These are phyloP conservation scores for Solanum phureja DNA, from an alignment of 257 asterid species.

Conservation along the genomic window DNA sequence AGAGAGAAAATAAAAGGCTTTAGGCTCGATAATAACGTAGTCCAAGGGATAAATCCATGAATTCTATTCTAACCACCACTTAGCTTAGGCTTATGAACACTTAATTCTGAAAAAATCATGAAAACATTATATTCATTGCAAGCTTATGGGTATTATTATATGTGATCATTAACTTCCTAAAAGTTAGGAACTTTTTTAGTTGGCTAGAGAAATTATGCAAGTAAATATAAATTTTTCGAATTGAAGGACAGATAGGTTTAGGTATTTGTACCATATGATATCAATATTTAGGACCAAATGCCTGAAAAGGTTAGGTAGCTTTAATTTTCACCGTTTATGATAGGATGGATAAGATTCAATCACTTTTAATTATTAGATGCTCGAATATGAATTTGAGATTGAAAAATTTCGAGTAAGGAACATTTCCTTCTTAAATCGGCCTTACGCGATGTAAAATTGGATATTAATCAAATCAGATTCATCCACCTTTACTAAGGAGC, in stretches of 20 bases:
- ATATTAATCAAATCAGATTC: neutral
- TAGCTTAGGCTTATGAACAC: neutral
- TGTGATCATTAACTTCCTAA: neutral
- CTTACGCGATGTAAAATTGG: neutral
- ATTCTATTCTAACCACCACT: neutral
- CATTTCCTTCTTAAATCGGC: neutral
- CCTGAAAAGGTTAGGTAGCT: neutral
- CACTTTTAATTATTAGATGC: neutral
- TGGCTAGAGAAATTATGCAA: neutral
- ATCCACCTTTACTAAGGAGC: neutral
- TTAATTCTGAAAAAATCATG: neutral
- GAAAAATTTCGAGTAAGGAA: accelerated
- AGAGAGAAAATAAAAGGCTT: no score
- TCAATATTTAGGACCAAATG: neutral
- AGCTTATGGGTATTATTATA: neutral
- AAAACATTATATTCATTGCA: neutral
- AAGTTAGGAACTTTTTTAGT: neutral
- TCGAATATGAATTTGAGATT: neutral
- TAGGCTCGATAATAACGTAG: no score
- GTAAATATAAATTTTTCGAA: neutral
- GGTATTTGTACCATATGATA: neutral
- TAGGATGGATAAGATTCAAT: neutral
- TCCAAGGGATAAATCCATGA: no score
- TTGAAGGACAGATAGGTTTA: neutral
- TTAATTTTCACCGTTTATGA: neutral